Conservation (phyloP, 495 filamentous ascomycete species). For the Podospora sp. region DNA sequence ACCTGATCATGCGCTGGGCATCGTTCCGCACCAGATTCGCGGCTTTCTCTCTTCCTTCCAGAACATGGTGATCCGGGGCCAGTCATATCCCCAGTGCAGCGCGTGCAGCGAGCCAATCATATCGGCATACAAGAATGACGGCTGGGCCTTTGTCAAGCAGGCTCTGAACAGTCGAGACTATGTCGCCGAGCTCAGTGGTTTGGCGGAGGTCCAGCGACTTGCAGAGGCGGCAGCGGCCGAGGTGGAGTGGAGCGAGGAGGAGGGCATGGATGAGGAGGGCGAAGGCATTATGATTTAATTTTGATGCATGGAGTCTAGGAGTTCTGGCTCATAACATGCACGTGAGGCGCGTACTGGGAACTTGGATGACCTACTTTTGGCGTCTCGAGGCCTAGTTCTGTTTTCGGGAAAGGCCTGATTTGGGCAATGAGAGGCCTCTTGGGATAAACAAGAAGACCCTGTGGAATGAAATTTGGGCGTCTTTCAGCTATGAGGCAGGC, state of each 20-base stretch:
- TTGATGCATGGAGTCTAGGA: not conserved
- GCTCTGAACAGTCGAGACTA: constrained; percentile 84
- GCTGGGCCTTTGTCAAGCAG: constrained; percentile 87
- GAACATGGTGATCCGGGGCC: constrained; percentile 78
- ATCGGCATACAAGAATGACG: constrained; percentile 67
- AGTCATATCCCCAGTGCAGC: constrained; percentile 86
- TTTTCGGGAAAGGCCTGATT: not conserved
- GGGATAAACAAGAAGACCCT: not conserved
- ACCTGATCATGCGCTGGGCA: constrained; percentile 73
- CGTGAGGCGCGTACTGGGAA: not conserved
- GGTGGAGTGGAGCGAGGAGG: constrained; percentile 52
- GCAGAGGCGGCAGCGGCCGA: constrained; percentile 61
- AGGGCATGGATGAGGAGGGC: constrained; percentile 49
- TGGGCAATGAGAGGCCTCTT: not conserved
- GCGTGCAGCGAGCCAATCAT: constrained; percentile 83
- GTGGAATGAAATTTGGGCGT: not conserved
- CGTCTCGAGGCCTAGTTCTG: not conserved
- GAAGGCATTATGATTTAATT: constrained; percentile 43
- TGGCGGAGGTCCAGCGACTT: constrained; percentile 85
- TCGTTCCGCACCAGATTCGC: constrained; percentile 89
- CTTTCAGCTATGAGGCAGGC: not conserved
- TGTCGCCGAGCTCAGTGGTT: constrained; percentile 85
- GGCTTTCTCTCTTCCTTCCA: constrained; percentile 87
- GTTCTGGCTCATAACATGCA: not conserved
- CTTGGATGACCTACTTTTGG: not conserved